phyloP scores from a whole-genome alignment of 805 yeast species.

The Blastobotrys chiropterorum region DNA sequence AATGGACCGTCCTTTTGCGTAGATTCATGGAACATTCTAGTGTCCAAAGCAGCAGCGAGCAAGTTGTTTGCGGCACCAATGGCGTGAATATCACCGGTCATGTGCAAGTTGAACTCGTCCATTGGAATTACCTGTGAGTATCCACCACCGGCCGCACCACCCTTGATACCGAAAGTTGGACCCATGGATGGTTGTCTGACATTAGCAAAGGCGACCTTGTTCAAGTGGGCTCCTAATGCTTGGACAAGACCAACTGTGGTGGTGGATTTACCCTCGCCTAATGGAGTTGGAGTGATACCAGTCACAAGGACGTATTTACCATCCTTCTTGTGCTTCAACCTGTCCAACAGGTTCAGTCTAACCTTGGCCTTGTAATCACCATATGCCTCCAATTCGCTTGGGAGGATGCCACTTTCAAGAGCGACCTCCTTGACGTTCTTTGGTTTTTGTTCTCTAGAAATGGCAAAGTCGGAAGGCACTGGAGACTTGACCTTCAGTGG shows the following conservation, averaged over 20 bases:
- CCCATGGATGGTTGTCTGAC: slow-evolving; percentile 99
- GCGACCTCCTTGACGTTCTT: slow-evolving; percentile 76
- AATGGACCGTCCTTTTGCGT: slow-evolving; percentile 78
- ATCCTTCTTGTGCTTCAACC: slow-evolving; percentile 56
- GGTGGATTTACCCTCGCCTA: slow-evolving; percentile 97
- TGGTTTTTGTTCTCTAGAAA: slow-evolving; percentile 83
- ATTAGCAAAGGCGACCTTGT: slow-evolving; percentile 79
- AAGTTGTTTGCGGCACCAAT: slow-evolving; percentile 90
- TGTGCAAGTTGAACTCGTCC: slow-evolving; percentile 98
- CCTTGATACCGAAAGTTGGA: slow-evolving; percentile 97
- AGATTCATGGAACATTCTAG: slow-evolving; percentile 91
- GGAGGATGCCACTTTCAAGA: slow-evolving; percentile 69
- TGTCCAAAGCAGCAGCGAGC: slow-evolving; percentile 93
- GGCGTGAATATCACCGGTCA: slow-evolving; percentile 97
- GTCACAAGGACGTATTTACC: slow-evolving; percentile 90
- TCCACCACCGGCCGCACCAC: slow-evolving; percentile 99
- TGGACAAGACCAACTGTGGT: slow-evolving; percentile 95
- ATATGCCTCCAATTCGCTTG: slow-evolving; percentile 76
- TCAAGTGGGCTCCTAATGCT: slow-evolving; percentile 86
- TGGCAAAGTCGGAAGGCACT: slow-evolving; percentile 87
- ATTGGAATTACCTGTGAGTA: slow-evolving; percentile 96
- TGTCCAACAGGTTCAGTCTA: slow-evolving; percentile 59
- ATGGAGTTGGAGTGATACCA: slow-evolving; percentile 96
- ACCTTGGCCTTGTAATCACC: slow-evolving; percentile 92
- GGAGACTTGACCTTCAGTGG: slow-evolving; percentile 52